These are phyloP conservation scores for Nymphaea colorata DNA, from an alignment of 164 flowering plant genomes.

Conservation along the genomic window DNA sequence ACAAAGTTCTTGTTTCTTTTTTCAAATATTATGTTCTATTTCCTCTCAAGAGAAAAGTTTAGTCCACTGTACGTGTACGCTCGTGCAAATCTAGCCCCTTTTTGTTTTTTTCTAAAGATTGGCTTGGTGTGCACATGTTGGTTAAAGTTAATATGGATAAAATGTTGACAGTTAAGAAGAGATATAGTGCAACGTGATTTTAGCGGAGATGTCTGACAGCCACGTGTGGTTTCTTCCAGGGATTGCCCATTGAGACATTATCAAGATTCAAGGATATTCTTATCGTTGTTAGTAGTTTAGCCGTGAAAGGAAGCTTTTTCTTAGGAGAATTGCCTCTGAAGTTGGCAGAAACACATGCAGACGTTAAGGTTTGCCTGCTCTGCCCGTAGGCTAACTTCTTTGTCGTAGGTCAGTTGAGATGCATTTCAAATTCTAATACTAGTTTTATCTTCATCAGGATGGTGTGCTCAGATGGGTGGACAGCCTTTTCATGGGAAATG, in stretches of 20 bases:
- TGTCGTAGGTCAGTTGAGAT: background rate
- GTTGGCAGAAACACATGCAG: slow-evolving; percentile 42
- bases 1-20: too few relatives aligned
- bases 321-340: slow-evolving; percentile 67
- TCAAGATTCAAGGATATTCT: slow-evolving; percentile 49
- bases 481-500: slow-evolving; percentile 60
- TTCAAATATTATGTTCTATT: too few relatives aligned
- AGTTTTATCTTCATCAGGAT: slow-evolving; percentile 15
- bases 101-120: too few relatives aligned
- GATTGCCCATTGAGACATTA: slow-evolving; percentile 53
- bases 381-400: too few relatives aligned
- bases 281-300: slow-evolving; percentile 41
- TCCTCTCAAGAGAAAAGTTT: too few relatives aligned
- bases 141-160: too few relatives aligned
- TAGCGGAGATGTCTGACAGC: too few relatives aligned
- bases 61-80: too few relatives aligned
- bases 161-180: too few relatives aligned
- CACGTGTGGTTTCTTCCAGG: slow-evolving; percentile 28
- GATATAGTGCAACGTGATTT: too few relatives aligned
- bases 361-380: slow-evolving; percentile 25
- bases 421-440: background rate
- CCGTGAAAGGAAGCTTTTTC: slow-evolving; percentile 51
- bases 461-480: slow-evolving; percentile 36
- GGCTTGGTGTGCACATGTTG: too few relatives aligned
- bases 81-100: too few relatives aligned